A percentile compares a stretch with the other conserved stretches of the same genome.
These are phyloP conservation scores for Cercospora canescens DNA, from an alignment of 2,329 filamentous ascomycete species.

Conservation along the genomic window DNA sequence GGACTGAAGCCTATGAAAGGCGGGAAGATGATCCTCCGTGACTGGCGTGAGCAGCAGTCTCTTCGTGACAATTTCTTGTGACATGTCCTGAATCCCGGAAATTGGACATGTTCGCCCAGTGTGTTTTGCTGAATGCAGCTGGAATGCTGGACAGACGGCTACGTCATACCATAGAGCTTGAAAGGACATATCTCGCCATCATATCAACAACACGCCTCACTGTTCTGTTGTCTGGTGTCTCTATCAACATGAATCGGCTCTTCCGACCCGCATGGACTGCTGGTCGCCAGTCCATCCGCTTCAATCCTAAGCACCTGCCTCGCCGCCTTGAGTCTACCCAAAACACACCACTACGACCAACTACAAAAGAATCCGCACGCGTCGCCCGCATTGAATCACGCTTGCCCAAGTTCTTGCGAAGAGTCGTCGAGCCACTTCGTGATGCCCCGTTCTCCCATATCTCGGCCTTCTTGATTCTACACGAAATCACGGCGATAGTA, in stretches of 20 bases:
- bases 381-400: conserved; percentile 40
- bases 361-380: conserved; percentile 23
- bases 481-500: conserved; percentile 85
- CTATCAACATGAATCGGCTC: conserved; percentile 3
- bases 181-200: neutral
- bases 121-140: no score
- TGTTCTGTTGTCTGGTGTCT: neutral
- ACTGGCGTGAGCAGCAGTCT: conserved; percentile 20
- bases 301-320: neutral
- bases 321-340: conserved; percentile 5
- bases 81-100: neutral
- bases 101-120: no score
- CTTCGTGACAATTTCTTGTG: neutral
- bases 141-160: neutral
- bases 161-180: neutral
- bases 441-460: conserved; percentile 80
- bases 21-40: conserved; percentile 15
- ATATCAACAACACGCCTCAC: neutral
- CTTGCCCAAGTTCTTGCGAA: conserved; percentile 66
- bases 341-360: neutral
- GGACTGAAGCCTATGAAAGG: conserved; percentile 23
- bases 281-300: neutral
- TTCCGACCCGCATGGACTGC: conserved; percentile 2
- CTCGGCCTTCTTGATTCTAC: conserved; percentile 81
- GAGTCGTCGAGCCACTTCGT: conserved; percentile 69